Conservation (phyloP, 2,329 filamentous ascomycete species). For the Aureobasidium sp. region DNA sequence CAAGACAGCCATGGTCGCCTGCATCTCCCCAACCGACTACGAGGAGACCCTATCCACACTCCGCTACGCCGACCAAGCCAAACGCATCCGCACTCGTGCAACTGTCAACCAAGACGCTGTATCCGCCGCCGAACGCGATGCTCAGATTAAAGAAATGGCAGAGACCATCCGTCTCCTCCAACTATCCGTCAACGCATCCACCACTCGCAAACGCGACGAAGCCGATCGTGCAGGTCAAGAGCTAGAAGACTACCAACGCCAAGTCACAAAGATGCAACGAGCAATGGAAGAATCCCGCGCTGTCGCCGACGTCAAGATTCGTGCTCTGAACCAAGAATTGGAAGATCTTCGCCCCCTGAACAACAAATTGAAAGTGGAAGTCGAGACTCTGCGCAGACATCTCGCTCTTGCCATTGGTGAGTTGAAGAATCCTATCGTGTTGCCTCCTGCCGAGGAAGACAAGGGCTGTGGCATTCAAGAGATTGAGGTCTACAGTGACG, state of each 20-base stretch:
- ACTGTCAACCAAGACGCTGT: conserved; percentile 94
- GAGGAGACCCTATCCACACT: conserved; percentile 95
- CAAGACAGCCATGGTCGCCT: conserved; percentile 99
- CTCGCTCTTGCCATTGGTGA: conserved; percentile 78
- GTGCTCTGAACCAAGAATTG: conserved; percentile 57
- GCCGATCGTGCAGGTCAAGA: conserved; percentile 67
- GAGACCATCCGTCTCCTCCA: conserved; percentile 87
- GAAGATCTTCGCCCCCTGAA: conserved; percentile 42
- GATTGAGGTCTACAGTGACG: conserved; percentile 32
- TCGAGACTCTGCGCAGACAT: conserved; percentile 81
- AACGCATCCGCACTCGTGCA: conserved; percentile 89
- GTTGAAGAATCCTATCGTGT: conserved; percentile 83
- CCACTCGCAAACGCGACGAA: conserved; percentile 66
- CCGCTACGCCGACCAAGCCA: conserved; percentile 94
- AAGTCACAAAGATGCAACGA: conserved; percentile 83
- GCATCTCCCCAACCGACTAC: conserved; percentile 91
- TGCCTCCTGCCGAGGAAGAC: conserved; percentile 36
- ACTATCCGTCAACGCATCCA: conserved; percentile 55
- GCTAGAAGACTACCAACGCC: conserved; percentile 88
- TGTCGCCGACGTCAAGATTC: conserved; percentile 89
- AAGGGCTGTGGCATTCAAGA: background rate
- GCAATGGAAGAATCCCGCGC: conserved; percentile 92
- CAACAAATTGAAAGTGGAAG: conserved; percentile 60
- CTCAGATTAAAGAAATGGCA: conserved; percentile 88
- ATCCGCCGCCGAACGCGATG: conserved; percentile 85